Conservation (phyloP, 1,139 yeast species). For the Yamadazyma mexicana region DNA sequence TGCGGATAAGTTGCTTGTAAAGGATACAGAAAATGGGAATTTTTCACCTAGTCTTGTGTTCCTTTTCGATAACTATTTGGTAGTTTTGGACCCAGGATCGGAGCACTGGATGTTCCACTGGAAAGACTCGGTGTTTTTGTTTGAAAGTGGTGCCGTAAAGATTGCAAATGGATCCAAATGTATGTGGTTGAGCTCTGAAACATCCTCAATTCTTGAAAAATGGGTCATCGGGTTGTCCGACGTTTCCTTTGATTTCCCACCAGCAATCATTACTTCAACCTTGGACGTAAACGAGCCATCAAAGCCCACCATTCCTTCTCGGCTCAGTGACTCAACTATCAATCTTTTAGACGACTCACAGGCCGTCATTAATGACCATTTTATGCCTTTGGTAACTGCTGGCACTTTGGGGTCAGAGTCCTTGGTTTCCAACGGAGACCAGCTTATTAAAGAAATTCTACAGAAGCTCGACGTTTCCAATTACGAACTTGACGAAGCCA, state of each 20-base stretch:
- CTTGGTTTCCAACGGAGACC: background rate
- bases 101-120: constrained; percentile 6
- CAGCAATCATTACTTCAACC: constrained; percentile 39
- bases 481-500: background rate
- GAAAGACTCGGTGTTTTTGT: constrained; percentile 6
- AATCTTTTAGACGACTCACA: constrained; percentile 4
- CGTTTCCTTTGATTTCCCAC: constrained; percentile 30
- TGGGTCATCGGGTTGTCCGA: constrained; percentile 49
- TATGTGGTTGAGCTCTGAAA: constrained; percentile 22
- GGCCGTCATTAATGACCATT: background rate
- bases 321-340: constrained; percentile 12
- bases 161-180: constrained; percentile 1
- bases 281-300: constrained; percentile 1
- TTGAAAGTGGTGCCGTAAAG: constrained; percentile 10
- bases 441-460: constrained; percentile 11
- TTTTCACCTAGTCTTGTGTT: constrained; percentile 22
- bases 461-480: constrained; percentile 5
- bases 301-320: background rate
- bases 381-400: background rate
- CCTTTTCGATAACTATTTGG: constrained; percentile 34
- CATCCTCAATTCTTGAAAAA: constrained; percentile 36
- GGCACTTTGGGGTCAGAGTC: background rate
- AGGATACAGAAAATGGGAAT: constrained; percentile 1
- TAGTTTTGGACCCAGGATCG: constrained; percentile 13
- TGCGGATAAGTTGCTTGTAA: constrained; percentile 33